These are phyloP conservation scores for Sphagnum fallax DNA, from an alignment of 228 moss, liverwort and hornwort genomes.

Conservation along the genomic window DNA sequence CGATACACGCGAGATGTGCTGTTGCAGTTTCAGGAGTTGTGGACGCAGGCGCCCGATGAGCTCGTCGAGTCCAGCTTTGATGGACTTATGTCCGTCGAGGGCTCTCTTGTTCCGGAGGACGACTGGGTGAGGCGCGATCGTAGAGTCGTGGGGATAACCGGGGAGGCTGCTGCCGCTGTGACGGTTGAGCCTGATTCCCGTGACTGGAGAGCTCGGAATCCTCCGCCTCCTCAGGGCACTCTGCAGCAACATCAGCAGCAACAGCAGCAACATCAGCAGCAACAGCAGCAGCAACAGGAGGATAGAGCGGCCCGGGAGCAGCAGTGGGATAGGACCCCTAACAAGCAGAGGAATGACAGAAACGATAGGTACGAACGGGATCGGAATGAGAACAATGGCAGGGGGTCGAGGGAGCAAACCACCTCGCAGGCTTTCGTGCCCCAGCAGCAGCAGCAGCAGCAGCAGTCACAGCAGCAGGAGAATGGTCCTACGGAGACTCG, in stretches of 20 bases:
- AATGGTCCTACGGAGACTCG: conserved; percentile 18
- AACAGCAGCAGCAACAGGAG: conserved; percentile 14
- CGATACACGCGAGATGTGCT: conserved; percentile 59
- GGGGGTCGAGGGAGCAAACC: conserved; percentile 18
- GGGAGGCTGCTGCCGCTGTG: conserved; percentile 4
- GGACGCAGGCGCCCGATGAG: conserved; percentile 62
- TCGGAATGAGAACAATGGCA: no score
- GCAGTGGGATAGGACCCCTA: conserved; percentile 48
- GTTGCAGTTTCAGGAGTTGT: conserved; percentile 60
- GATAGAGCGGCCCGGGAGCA: conserved; percentile 44
- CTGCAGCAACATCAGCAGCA: no score
- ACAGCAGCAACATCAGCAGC: background rate
- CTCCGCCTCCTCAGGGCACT: conserved; percentile 27
- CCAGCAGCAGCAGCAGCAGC: conserved; percentile 15
- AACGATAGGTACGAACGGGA: background rate
- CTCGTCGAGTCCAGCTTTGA: conserved; percentile 52
- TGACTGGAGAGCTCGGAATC: conserved; percentile 80
- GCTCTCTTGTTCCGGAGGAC: conserved; percentile 14
- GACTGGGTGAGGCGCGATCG: conserved; percentile 45
- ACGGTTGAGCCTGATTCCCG: conserved; percentile 51
- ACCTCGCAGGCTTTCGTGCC: conserved; percentile 22
- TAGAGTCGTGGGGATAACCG: background rate
- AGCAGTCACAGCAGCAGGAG: no score
- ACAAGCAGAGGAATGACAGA: conserved; percentile 13
- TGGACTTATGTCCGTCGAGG: conserved; percentile 24